Evolutionary conservation across 225 moss, liverwort and hornwort species (phyloP), one percentile per base, ranked within the genome.

Genomic region (Lunularia cruciata): DNA sequence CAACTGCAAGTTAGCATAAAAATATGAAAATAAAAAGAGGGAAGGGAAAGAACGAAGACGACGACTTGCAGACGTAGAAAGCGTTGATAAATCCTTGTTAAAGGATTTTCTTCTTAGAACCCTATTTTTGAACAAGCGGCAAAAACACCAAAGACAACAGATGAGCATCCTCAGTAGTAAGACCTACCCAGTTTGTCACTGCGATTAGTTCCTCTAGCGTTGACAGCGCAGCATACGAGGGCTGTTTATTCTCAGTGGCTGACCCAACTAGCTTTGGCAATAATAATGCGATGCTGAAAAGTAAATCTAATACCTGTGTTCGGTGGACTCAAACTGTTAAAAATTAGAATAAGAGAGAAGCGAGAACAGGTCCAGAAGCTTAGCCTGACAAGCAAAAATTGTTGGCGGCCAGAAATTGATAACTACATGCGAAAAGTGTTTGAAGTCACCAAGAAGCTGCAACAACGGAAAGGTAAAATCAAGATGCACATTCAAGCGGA

Each of bases 241-340:
- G 86, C 75, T 92, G 90, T 47, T 87, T 83, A 84, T 87, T 84
- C 62, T 96, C 92, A 79, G 86, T 80, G 69, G 82, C 85, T 61
- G 92, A 86, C 57, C 87, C 92, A 68, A 96, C 92, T 72, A 84
- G 86, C 89, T 89, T 96, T 43, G 96, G 92, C 62, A 96, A 86
- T 67, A 96, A 77, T 72, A 96, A 82, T 37, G 96, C 90, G 72
- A 83, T 89, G 81, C 92, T 92, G 83, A 92, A 96, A 68, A 96
- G 84, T 56, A 92, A 77, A 81, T 90, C 92, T 76, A 96, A 77
- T 73, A 92, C 87, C 96, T 96, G 86, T 47, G 20, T 37, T 31
- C 3, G 8, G 9, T 60, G 47, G 14, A 71, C 23, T 43, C 36
- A 9, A 54, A 53, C 52, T 10, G 59, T 63, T 63, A 62, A 12